Conservation (phyloP, 345 rosid species). For the Passiflora organensis region DNA sequence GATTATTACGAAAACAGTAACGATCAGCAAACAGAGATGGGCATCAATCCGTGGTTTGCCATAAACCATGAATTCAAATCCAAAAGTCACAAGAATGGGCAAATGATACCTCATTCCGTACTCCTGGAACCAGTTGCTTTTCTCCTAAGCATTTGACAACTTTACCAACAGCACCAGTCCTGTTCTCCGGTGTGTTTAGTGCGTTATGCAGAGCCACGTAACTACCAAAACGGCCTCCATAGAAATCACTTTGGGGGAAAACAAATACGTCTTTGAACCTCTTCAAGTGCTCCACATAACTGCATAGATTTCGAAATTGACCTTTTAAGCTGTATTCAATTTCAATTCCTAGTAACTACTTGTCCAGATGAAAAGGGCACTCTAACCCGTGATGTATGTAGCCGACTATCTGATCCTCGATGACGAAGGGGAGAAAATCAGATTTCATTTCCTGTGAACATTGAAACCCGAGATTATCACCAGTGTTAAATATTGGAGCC, state of each 20-base stretch:
- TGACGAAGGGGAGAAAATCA: constrained; percentile 56
- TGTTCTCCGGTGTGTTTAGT: constrained; percentile 49
- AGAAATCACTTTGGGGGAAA: constrained; percentile 29
- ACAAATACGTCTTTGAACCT: constrained; percentile 53
- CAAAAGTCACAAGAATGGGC: too few species aligned
- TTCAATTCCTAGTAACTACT: too few species aligned
- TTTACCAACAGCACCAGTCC: constrained; percentile 56
- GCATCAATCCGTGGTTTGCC: neutral
- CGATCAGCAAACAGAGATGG: constrained; percentile 14
- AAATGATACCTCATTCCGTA: constrained; percentile 65
- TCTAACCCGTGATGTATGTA: constrained; percentile 54
- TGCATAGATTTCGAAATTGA: constrained; percentile 24
- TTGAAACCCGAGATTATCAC: neutral
- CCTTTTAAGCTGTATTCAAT: neutral
- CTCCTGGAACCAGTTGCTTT: constrained; percentile 66
- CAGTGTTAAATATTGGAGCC: neutral
- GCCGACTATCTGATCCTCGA: constrained; percentile 58
- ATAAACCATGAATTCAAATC: neutral
- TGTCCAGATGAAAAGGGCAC: too few species aligned
- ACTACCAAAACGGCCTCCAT: constrained; percentile 16
- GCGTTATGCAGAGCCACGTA: constrained; percentile 33
- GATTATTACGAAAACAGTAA: constrained; percentile 20
- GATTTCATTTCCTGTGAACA: constrained; percentile 43
- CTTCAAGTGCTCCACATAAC: constrained; percentile 56
- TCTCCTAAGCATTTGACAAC: constrained; percentile 55